Evolutionary conservation across 371 early-diverging fungal species (phyloP), one percentile per base, ranked within the genome.

Genomic region (Saksenaea oblongispora): DNA sequence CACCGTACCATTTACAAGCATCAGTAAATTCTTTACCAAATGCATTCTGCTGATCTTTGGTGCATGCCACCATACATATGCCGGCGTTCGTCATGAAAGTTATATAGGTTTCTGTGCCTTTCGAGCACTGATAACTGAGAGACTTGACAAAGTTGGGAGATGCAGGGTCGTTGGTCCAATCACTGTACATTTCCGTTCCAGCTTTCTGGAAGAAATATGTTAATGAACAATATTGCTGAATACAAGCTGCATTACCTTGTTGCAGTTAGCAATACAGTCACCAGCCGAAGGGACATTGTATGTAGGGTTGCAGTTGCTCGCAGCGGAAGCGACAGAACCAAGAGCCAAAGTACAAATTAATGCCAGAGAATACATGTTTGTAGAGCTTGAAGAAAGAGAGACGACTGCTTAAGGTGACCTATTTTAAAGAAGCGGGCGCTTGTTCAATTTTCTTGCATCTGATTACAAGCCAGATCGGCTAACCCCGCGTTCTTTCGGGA

Each of bases 61-160:
- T 58, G 57, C 79, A 78, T 0, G 55, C 58, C 64, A 65, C 64
- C 71, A 69, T 67, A 59, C 79, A 78, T 22, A 65, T 67, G 17
- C 79, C 75, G 18, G 73, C 71, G 13, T 65, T 24, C 28, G 72
- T 75, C 75, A 75, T 75, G 61, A 71, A 78, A 13, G 67, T 31
- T 0, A 37, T 56, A 44, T 73, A 73, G 28, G 73, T 65, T 15
- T 62, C 54, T 7, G 73, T 67, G 4, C 67, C 69, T 15, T 71
- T 63, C 31, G 59, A 71, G 44, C 73, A 75, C 27, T 64, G 36
- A 41, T 63, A 69, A 1, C 58, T 26, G 14, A 75, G 61, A 0
- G 73, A 75, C 36, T 66, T 61, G 55, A 78, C 59, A 34, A 71
- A 75, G 58, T 75, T 67, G 13, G 67, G 58, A 0, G 73, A 75